A percentile compares a stretch with the other conserved stretches of the same genome.
phyloP scores from a whole-genome alignment of 2,329 filamentous ascomycete species.

The Sclerotinia spermophila region DNA sequence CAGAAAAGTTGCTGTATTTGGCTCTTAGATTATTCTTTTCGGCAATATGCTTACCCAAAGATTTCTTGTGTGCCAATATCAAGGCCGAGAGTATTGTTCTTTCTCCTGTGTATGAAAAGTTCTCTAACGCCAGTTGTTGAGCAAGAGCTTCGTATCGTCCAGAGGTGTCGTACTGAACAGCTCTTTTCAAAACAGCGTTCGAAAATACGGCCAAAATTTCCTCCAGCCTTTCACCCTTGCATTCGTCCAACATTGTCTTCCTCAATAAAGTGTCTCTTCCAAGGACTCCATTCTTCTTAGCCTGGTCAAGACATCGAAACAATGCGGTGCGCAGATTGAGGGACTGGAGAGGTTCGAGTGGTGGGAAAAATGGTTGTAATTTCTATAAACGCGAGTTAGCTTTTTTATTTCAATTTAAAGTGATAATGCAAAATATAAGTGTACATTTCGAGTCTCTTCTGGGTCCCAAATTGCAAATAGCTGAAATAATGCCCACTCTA shows the following conservation, averaged over 20 bases:
- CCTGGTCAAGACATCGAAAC: conserved; percentile 73
- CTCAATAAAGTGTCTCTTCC: conserved; percentile 76
- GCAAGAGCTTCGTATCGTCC: conserved; percentile 47
- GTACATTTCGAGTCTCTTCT: conserved; percentile 68
- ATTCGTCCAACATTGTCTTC: conserved; percentile 96
- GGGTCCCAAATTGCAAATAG: conserved; percentile 83
- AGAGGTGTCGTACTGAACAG: conserved; percentile 46
- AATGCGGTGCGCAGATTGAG: conserved; percentile 83
- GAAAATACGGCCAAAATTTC: conserved; percentile 84
- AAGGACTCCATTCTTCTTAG: conserved; percentile 83
- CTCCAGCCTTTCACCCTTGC: conserved; percentile 84
- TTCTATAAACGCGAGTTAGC: conserved; percentile 53
- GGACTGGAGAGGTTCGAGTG: conserved; percentile 84
- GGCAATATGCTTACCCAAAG: conserved; percentile 56
- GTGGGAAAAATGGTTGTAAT: conserved; percentile 85
- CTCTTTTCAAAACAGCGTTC: conserved; percentile 72
- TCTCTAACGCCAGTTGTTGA: conserved; percentile 55
- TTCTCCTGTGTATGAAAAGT: conserved; percentile 53
- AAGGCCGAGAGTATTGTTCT: conserved; percentile 59
- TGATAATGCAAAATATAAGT: not conserved
- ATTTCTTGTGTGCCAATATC: conserved; percentile 68
- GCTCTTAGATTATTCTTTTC: conserved; percentile 57
- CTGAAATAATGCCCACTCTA: conserved; percentile 89
- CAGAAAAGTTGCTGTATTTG: conserved; percentile 60
- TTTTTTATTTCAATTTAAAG: too few relatives aligned